Evolutionary conservation across 2,329 filamentous ascomycete genomes (phyloP).

Genomic region (Alternaria gansuensis): DNA sequence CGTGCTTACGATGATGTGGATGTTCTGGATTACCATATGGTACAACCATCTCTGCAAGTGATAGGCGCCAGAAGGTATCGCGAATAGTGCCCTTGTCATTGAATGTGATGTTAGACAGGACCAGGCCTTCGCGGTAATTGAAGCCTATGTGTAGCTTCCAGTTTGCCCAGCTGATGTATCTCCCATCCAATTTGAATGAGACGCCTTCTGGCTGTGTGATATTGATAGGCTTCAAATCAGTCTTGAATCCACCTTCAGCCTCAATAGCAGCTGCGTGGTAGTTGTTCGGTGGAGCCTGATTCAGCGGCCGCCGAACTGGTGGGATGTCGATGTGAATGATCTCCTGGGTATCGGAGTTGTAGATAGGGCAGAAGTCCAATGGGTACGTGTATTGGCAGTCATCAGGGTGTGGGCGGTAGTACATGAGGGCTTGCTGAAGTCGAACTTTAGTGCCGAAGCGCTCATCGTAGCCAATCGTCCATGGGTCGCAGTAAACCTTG

Average conservation of each 20-base stretch:
- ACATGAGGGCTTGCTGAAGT: slow-evolving; percentile 93
- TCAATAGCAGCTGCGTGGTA: slow-evolving; percentile 80
- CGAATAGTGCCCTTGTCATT: slow-evolving; percentile 81
- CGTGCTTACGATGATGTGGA: slow-evolving; percentile 82
- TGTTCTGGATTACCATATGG: slow-evolving; percentile 85
- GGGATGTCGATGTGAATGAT: slow-evolving; percentile 88
- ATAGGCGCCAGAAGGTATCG: slow-evolving; percentile 87
- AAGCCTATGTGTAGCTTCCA: slow-evolving; percentile 94
- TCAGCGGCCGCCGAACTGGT: slow-evolving; percentile 76
- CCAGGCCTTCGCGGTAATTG: slow-evolving; percentile 92
- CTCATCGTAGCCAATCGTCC: slow-evolving; percentile 95
- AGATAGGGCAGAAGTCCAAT: slow-evolving; percentile 93
- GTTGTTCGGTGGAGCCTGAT: slow-evolving; percentile 75
- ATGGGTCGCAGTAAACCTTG: slow-evolving; percentile 95
- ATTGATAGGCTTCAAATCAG: slow-evolving; percentile 83
- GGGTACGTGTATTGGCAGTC: slow-evolving; percentile 92
- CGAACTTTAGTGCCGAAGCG: slow-evolving; percentile 80
- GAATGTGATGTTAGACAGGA: slow-evolving; percentile 88
- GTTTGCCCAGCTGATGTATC: slow-evolving; percentile 86
- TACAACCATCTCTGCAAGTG: slow-evolving; percentile 92
- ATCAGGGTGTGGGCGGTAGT: slow-evolving; percentile 85
- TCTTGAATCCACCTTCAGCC: slow-evolving; percentile 77
- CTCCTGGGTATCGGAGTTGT: slow-evolving; percentile 78
- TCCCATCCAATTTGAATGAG: slow-evolving; percentile 79
- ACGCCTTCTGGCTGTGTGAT: slow-evolving; percentile 90